Conservation (phyloP, 352 stramenopile species). For the Blastocystis sp. region DNA sequence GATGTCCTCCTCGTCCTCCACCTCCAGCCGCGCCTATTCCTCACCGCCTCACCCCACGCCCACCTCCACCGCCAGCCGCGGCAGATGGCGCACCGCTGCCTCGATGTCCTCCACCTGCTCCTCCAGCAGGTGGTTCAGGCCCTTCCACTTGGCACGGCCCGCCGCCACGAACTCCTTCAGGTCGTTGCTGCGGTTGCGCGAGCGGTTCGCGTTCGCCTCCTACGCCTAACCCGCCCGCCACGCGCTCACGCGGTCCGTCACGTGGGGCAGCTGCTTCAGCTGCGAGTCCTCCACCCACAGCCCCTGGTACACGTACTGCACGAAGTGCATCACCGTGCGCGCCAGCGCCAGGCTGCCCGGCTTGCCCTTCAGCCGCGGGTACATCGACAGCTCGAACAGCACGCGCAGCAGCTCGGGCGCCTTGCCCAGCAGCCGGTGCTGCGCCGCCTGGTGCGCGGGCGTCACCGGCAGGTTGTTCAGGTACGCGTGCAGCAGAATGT, state of each 20-base stretch:
- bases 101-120: conserved; percentile 40
- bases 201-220: conserved; percentile 79
- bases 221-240: conserved; percentile 71
- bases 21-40: conserved; percentile 62
- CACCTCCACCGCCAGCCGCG: not conserved
- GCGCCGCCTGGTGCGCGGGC: not conserved
- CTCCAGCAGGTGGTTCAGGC: conserved; percentile 17
- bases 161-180: conserved; percentile 77
- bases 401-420: conserved; percentile 37
- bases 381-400: conserved; percentile 8
- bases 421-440: conserved; percentile 8
- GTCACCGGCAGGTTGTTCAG: conserved; percentile 54
- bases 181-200: conserved; percentile 81
- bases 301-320: conserved; percentile 83
- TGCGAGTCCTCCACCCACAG: conserved; percentile 83
- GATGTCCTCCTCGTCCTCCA: conserved; percentile 84
- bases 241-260: conserved; percentile 73
- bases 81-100: not conserved
- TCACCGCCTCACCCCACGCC: not conserved
- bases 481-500: conserved; percentile 58
- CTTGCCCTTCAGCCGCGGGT: not conserved
- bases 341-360: not conserved
- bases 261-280: conserved; percentile 82
- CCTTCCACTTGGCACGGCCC: conserved; percentile 31
- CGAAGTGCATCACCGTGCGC: conserved; percentile 78